Evolutionary conservation across 768 basidiomycete species (phyloP), one percentile per base, ranked within the genome.

Genomic region (Calocera cornea): DNA sequence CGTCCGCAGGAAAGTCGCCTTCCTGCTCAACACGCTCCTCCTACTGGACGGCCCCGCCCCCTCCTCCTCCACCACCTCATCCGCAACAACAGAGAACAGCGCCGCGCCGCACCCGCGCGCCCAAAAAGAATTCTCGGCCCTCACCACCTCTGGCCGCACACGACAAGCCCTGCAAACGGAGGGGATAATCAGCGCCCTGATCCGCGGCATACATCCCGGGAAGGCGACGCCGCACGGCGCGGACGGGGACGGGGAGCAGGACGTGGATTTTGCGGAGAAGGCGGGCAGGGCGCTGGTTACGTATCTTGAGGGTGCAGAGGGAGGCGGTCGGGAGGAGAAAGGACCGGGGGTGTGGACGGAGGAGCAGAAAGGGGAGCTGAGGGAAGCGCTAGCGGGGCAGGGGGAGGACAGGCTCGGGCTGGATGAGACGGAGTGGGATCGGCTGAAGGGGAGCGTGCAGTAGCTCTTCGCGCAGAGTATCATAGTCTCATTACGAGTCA

Each of bases 1-100:
- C 40, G 84, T 94, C 65, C 87, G 92, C 22, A 82, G 91, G 66
- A 95, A 95, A 74, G 80, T 83, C 0, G 82, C 84, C 2, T 94
- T 93, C 77, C 83, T 95, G 19, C 80, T 95, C 40, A 86, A 84
- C 73, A 78, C 84, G 0, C 83, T 94, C 65, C 82, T 92, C 63
- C 78, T 83, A 0, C 87, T 88, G 1, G 77, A 74, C 29, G 69
- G 47, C 14, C 24, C 41, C 27, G 2, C 31, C 16, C 63, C 63
- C 44, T 47, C 44, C 8, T 29, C 2, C 10, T 19, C 27, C 24
- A 29, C 54, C 24, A 8, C 24, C 31, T 22, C 24, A 66, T 36
- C 40, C 14, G 16, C 50, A n/a, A n/a, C n/a, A n/a, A n/a, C n/a
- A n/a, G n/a, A n/a, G n/a, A n/a, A n/a, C n/a, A n/a, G n/a, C 66